Evolutionary conservation across 371 early-diverging fungal genomes (phyloP), one percentile per base, ranked within the genome.

Genomic region (Haplosporangium sp.): DNA sequence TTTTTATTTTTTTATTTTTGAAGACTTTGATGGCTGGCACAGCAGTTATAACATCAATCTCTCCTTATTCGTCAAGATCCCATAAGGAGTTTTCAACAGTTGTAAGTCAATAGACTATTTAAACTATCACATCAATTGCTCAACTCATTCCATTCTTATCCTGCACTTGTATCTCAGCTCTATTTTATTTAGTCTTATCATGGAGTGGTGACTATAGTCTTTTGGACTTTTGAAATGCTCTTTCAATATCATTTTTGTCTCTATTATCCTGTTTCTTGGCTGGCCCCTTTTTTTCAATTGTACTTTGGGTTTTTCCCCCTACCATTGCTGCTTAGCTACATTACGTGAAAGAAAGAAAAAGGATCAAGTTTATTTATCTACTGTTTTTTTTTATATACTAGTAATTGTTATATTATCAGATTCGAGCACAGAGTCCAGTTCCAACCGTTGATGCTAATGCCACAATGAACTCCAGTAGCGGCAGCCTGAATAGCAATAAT

Each of bases 361-460:
- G 20, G 60, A 13, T 59, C 2, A 10, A 50, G 15, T n/a, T 13
- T 62, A 13, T 19, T 42, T 13, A 37, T 27, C 34, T 38, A 3
- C 34, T 19, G n/a, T 3, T 40, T 59, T 38, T 45, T 62, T 1
- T 56, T 61, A 15, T 15, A 20, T n/a, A 45, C 38, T 13, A 42
- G n/a, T 17, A 17, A 5, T 37, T 20, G 9, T 10, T 20, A 42
- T 48, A 9, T 48, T 27, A 4, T 42, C 44, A 69, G 57, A 63
- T 37, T 19, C 65, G 42, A 35, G 34, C 38, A 38, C 50, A 65
- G 11, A 59, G 13, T 44, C 35, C 66, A 50, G 58, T 42, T 53
- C 44, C 52, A 63, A 44, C 37, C 38, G 38, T 63, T 20, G 10
- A 61, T 66, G 58, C 39, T 34, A 50, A 57, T 63, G 40, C 59